A percentile compares a stretch with the other conserved stretches of the same genome.
These are phyloP conservation scores for Mimosa bimucronata DNA, from an alignment of 306 rosid genomes.

Conservation along the genomic window DNA sequence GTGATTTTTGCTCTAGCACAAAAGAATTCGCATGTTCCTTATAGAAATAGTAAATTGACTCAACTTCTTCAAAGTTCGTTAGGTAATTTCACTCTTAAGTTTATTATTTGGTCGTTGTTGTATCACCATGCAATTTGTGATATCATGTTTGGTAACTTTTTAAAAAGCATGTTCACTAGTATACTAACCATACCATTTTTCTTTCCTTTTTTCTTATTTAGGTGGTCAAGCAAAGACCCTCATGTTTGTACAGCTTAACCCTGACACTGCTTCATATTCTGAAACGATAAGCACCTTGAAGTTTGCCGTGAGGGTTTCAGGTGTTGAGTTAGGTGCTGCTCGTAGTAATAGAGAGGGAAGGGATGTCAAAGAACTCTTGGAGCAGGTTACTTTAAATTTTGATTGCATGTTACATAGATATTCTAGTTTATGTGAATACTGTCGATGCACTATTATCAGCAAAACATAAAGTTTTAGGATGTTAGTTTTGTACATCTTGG, in stretches of 20 bases:
- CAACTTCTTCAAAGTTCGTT: constrained; percentile 97
- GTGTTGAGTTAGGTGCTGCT: constrained; percentile 97
- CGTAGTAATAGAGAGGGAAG: constrained; percentile 97
- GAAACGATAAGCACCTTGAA: constrained; percentile 93
- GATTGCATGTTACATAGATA: constrained; percentile 18
- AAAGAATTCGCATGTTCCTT: constrained; percentile 88
- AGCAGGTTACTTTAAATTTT: constrained; percentile 65
- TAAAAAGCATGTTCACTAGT: constrained; percentile 3
- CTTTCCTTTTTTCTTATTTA: constrained; percentile 38
- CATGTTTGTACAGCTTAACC: constrained; percentile 98
- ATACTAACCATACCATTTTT: constrained; percentile 30
- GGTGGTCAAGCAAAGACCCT: constrained; percentile 99
- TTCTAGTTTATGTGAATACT: constrained; percentile 28
- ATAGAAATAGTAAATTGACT: constrained; percentile 96
- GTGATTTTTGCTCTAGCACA: constrained; percentile 94
- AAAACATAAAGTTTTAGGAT: constrained; percentile 25
- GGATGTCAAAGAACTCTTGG: constrained; percentile 94
- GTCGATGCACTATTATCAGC: constrained; percentile 10
- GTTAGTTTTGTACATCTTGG: neutral
- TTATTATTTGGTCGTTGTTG: constrained; percentile 17
- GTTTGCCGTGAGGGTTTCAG: constrained; percentile 99
- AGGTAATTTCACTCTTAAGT: constrained; percentile 53
- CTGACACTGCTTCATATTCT: constrained; percentile 83
- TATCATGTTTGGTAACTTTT: constrained; percentile 3
- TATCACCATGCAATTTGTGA: constrained; percentile 15